Conservation (phyloP, 305 asterid genomes). For the Withania somnifera region DNA sequence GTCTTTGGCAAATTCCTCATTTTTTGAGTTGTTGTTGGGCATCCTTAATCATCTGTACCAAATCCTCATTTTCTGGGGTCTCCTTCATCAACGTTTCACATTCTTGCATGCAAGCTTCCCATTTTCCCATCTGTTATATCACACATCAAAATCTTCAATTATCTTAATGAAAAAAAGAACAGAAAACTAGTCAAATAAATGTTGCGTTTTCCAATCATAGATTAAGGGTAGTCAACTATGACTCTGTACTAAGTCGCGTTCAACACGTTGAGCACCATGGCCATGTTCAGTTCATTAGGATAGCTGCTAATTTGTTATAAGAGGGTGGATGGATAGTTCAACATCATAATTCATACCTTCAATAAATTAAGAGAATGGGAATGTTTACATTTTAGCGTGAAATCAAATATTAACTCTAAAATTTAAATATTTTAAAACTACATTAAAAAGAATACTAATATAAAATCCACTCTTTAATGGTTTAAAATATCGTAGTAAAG, state of each 20-base stretch:
- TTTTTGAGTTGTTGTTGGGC: slow-evolving; percentile 32
- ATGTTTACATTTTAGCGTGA: background rate
- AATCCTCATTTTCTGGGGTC: slow-evolving; percentile 49
- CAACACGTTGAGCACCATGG: background rate
- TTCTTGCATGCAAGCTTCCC: slow-evolving; percentile 67
- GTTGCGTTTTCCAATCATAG: background rate
- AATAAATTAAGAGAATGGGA: background rate
- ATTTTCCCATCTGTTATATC: slow-evolving; percentile 42
- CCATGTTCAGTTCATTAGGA: background rate
- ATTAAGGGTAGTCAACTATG: background rate
- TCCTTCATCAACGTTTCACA: slow-evolving; percentile 48
- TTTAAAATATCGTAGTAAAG: background rate
- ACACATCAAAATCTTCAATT: background rate
- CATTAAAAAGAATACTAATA: background rate
- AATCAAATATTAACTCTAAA: background rate
- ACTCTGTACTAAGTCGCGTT: background rate
- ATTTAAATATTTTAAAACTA: background rate
- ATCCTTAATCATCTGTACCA: slow-evolving; percentile 32
- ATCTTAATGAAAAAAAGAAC: background rate
- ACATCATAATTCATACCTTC: background rate
- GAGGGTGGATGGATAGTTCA: background rate
- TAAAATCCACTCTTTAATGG: background rate
- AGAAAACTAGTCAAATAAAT: background rate
- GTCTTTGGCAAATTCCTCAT: background rate
- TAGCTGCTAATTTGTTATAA: background rate